phyloP scores from a whole-genome alignment of 805 yeast species.

The Candida yuanshanica region DNA sequence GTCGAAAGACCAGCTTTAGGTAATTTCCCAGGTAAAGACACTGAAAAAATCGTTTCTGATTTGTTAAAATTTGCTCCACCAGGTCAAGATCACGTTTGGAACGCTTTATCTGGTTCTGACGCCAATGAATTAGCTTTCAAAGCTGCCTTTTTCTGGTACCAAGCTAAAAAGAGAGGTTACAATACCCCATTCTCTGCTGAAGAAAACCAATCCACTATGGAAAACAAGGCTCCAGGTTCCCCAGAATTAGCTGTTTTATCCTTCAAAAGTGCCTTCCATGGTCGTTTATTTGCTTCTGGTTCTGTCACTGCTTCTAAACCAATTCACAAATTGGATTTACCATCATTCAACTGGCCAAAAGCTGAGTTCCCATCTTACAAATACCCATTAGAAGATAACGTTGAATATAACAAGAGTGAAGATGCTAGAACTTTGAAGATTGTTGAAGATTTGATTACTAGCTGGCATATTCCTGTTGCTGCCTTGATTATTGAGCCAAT shows the following conservation, averaged over 20 bases:
- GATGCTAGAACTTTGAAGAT: conserved; percentile 75
- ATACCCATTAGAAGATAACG: conserved; percentile 74
- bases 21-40: conserved; percentile 69
- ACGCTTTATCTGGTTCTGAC: conserved; percentile 79
- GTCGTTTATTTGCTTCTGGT: conserved; percentile 87
- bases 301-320: conserved; percentile 93
- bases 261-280: conserved; percentile 88
- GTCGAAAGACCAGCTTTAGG: conserved; percentile 84
- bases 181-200: conserved; percentile 53
- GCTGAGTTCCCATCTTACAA: conserved; percentile 84
- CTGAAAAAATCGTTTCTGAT: conserved; percentile 43
- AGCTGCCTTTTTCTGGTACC: conserved; percentile 82
- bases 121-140: conserved; percentile 87
- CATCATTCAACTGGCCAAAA: conserved; percentile 95
- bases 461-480: conserved; percentile 76
- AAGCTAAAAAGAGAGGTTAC: conserved; percentile 61
- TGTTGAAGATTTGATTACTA: conserved; percentile 64
- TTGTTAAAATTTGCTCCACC: conserved; percentile 67
- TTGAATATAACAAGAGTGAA: conserved; percentile 61
- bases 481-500: conserved; percentile 88
- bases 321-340: conserved; percentile 87
- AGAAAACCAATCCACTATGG: conserved; percentile 73
- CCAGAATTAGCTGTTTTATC: conserved; percentile 84
- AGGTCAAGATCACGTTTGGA: conserved; percentile 72
- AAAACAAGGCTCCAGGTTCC: conserved; percentile 80